Percentiles rank a stretch among this genome's conserved stretches.
These are phyloP conservation scores for Sugiyamaella mastotermitis DNA, from an alignment of 805 yeast genomes.

Conservation along the genomic window DNA sequence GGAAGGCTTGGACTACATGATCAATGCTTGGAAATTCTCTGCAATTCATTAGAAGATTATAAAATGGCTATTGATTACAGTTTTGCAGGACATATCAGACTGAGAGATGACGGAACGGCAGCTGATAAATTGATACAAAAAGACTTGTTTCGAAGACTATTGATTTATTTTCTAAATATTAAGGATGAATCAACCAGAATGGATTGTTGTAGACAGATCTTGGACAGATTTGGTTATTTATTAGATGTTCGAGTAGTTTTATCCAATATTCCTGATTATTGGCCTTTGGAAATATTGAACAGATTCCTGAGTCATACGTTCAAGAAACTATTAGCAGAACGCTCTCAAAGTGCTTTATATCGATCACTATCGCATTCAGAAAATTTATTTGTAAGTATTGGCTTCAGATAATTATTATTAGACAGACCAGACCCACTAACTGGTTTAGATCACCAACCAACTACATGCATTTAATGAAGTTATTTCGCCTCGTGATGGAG, in stretches of 20 bases:
- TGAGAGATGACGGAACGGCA: slow-evolving; percentile 2
- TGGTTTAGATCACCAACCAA: no score
- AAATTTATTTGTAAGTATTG: slow-evolving; percentile 5
- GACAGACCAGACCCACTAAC: no score
- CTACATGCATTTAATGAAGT: no score
- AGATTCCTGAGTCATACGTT: slow-evolving; percentile 17
- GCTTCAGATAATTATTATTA: no score
- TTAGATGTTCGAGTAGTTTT: slow-evolving; percentile 27
- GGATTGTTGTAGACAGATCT: slow-evolving; percentile 21
- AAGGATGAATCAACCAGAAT: slow-evolving; percentile 18
- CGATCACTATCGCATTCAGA: slow-evolving; percentile 3
- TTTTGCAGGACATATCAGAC: slow-evolving; percentile 20
- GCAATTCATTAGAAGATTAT: slow-evolving; percentile 29
- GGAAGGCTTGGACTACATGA: slow-evolving; percentile 29
- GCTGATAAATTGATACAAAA: slow-evolving; percentile 16
- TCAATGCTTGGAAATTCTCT: slow-evolving; percentile 28
- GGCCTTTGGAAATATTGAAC: slow-evolving; percentile 29
- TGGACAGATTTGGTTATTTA: slow-evolving; percentile 25
- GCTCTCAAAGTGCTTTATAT: background rate
- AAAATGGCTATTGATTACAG: slow-evolving; percentile 31
- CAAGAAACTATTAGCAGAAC: background rate
- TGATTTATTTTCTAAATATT: slow-evolving; percentile 22
- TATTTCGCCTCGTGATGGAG: no score
- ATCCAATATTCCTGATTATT: slow-evolving; percentile 24
- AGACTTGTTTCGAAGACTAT: slow-evolving; percentile 24